Evolutionary conservation across 148 eudicot species (phyloP), one percentile per base, ranked within the genome.

Genomic region (Drosera capensis): DNA sequence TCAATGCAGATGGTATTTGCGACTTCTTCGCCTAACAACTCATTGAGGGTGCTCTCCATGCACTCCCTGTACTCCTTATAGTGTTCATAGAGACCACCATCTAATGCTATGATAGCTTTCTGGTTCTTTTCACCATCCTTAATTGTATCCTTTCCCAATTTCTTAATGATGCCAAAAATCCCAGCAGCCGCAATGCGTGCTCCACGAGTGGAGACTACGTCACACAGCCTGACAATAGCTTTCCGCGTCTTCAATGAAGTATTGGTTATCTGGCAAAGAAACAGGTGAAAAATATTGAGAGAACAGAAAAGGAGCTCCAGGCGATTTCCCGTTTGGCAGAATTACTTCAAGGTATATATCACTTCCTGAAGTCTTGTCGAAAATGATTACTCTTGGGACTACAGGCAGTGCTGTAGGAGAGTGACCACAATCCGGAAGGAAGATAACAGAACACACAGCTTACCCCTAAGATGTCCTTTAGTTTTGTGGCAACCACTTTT

Each of bases 151-250:
- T 74, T 71, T 9, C 78, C 94, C 6, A 78, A 51, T 57, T 88
- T 88, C 65, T 83, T 83, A 21, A 88, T 57, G 41, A 88, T 78
- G 14, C 92, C 97, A 1, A 78, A 40, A 43, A 88, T 75, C n/a
- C 97, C 97, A 23, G 97, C 94, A 1, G 97, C 87, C 6, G 97
- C 56, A 13, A 88, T 73, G 34, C 97, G 75, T 25, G 97, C 94
- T 23, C 87, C 97, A 44, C 92, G 92, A 47, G 72, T 52, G 6
- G 97, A 74, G 1, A 83, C 70, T 9, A 78, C 59, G 56, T 83
- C 84, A 34, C 94, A 88, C 5, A 84, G 24, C 50, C 68, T 66
- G 5, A 83, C 84, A 20, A 80, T 43, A 12, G 76, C 66, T 66
- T 75, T 83, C 64, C 97, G 68, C 47, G 59, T 62, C 65, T 71